Evolutionary conservation across 805 yeast species (phyloP), one percentile per base, ranked within the genome.

Genomic region (Suhomyces sp.): DNA sequence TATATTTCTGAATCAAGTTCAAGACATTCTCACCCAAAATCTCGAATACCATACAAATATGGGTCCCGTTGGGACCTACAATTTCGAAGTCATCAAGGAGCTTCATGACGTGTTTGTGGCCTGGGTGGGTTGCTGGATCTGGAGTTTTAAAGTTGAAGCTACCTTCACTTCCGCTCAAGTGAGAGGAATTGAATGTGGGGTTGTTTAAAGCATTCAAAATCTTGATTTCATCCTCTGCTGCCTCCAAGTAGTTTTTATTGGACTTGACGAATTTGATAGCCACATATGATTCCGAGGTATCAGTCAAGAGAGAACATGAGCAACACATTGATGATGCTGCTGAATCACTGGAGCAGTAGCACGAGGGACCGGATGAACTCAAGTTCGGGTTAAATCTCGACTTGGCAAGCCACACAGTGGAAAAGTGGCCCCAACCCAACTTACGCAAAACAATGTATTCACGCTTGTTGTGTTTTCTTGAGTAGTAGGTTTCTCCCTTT

Each of bases 351-450:
- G 17, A 13, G n/a, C n/a, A n/a, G n/a, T n/a, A n/a, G n/a, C n/a
- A n/a, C 3, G 20, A 8, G n/a, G 15, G 20, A 11, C 15, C 19
- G 18, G 24, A 15, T 19, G 29, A 26, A 14, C 17, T 25, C 25
- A 33, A 25, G 32, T 18, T 33, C 23, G 35, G 39, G 17, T 36
- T 50, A 38, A 50, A 51, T 26, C 50, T 40, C 15, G 51, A 50
- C 19, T 56, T 51, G 1, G 83, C 83, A 19, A 80, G 54, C 85
- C 85, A 80, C n/a, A 80, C 86, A 1, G 85, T 79, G 25, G 82
- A 75, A 47, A 80, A 80, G 49, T 79, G 83, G 22, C 87, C 86
- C 83, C 83, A 78, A 3, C 87, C 87, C 6, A 80, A 59, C 52
- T 79, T 79, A 19, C 83, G 59, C 14, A 76, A 61, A 17, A 78